These are phyloP conservation scores for Hibiscus syriacus DNA, from an alignment of 345 rosid genomes.

Conservation along the genomic window DNA sequence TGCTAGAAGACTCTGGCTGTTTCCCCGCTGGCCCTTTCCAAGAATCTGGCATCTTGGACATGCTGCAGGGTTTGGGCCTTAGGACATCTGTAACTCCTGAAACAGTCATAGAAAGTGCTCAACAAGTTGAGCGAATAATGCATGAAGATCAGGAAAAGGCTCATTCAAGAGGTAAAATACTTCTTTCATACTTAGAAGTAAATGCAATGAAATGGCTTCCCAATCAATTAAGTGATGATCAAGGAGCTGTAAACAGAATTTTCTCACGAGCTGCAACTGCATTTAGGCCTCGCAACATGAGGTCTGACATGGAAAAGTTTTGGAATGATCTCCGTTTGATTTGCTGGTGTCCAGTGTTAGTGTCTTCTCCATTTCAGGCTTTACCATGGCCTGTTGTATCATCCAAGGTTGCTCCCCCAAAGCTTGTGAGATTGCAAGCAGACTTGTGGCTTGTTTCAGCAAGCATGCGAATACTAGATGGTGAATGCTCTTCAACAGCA, in stretches of 20 bases:
- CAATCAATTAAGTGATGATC: conserved; percentile 50
- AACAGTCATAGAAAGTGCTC: conserved; percentile 75
- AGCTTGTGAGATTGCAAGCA: conserved; percentile 70
- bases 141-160: conserved; percentile 67
- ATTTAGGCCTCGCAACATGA: conserved; percentile 68
- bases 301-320: conserved; percentile 69
- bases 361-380: conserved; percentile 65
- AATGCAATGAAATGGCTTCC: conserved; percentile 89
- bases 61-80: conserved; percentile 85
- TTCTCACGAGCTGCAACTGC: conserved; percentile 86
- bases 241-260: conserved; percentile 58
- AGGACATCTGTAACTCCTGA: conserved; percentile 73
- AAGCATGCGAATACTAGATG: conserved; percentile 91
- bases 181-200: conserved; percentile 81
- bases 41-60: conserved; percentile 61
- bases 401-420: conserved; percentile 88
- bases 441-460: conserved; percentile 95
- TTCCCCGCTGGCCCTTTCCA: conserved; percentile 68
- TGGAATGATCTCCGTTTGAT: conserved; percentile 83
- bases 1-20: conserved; percentile 71
- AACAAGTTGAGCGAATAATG: conserved; percentile 59
- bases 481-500: conserved; percentile 89
- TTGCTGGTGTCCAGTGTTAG: conserved; percentile 96
- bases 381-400: conserved; percentile 90
- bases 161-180: conserved; percentile 65